Percentiles rank a stretch among this genome's conserved stretches.
Conservation (phyloP, 2,329 filamentous ascomycete genomes). For the Bipolaris bicolor region DNA sequence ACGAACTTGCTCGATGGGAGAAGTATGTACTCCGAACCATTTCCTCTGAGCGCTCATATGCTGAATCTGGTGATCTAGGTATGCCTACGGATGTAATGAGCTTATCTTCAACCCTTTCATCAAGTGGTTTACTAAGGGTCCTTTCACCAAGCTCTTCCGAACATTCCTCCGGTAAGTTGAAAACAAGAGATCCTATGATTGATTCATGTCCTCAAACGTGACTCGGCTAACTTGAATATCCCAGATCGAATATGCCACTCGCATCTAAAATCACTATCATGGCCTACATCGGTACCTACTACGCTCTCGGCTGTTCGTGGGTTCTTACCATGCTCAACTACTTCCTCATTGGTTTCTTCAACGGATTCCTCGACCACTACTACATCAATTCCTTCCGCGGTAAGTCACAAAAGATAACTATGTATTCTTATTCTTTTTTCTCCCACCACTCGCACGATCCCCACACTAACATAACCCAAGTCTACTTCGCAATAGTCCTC, state of each 20-base stretch:
- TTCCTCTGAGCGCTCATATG: not conserved
- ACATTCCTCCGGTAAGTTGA: conserved; percentile 57
- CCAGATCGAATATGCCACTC: conserved; percentile 63
- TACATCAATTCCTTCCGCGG: conserved; percentile 74
- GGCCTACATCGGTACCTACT: conserved; percentile 74
- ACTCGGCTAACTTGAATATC: not conserved
- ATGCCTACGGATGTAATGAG: conserved; percentile 74
- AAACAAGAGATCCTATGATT: too few relatives aligned
- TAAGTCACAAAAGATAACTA: not conserved
- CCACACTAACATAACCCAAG: conserved; percentile 26
- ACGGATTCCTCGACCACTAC: conserved; percentile 78
- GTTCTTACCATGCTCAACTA: conserved; percentile 73
- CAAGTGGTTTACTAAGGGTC: conserved; percentile 66
- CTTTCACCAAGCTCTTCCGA: conserved; percentile 69
- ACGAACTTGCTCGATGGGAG: conserved; percentile 74
- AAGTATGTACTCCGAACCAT: conserved; percentile 51
- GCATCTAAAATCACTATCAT: conserved; percentile 74
- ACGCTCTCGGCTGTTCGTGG: conserved; percentile 71
- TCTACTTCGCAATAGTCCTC: conserved; percentile 67
- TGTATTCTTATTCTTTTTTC: not conserved
- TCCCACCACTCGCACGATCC: not conserved
- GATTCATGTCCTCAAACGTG: not conserved
- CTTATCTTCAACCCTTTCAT: conserved; percentile 71
- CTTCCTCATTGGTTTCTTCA: conserved; percentile 73
- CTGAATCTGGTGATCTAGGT: conserved; percentile 22